Conservation (phyloP, 1,139 yeast species). For the Saccharomyces hybrid region DNA sequence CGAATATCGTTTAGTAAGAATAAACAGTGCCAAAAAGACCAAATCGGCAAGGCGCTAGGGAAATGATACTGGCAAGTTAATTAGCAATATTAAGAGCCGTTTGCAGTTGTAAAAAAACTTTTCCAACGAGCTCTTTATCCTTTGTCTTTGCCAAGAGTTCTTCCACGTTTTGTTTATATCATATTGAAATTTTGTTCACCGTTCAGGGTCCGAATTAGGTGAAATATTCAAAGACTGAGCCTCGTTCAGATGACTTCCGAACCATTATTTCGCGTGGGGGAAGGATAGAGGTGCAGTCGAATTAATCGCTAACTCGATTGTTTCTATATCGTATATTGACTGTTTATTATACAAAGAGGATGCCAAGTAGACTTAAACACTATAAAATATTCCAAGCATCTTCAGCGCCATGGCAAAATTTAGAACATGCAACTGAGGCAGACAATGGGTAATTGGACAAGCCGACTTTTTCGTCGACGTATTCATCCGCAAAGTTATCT, state of each 20-base stretch:
- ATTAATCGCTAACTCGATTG: background rate
- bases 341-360: background rate
- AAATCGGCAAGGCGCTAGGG: no score
- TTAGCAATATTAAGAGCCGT: background rate
- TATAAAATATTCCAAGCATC: slow-evolving; percentile 87
- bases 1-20: background rate
- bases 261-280: background rate
- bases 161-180: background rate
- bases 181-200: background rate
- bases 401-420: slow-evolving; percentile 97
- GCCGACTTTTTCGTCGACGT: slow-evolving; percentile 91
- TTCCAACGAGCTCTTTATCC: background rate
- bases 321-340: background rate
- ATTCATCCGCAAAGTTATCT: slow-evolving; percentile 95
- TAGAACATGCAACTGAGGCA: slow-evolving; percentile 96
- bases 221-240: background rate
- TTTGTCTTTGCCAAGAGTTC: background rate
- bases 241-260: background rate
- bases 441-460: slow-evolving; percentile 91
- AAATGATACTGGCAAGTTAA: background rate
- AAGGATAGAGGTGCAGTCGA: background rate
- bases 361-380: slow-evolving; percentile 4
- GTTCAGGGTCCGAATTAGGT: slow-evolving; percentile 1
- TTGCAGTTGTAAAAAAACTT: background rate
- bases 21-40: background rate